These are phyloP conservation scores for Leishmania braziliensis DNA, from an alignment of 208 protist genomes.

Conservation along the genomic window DNA sequence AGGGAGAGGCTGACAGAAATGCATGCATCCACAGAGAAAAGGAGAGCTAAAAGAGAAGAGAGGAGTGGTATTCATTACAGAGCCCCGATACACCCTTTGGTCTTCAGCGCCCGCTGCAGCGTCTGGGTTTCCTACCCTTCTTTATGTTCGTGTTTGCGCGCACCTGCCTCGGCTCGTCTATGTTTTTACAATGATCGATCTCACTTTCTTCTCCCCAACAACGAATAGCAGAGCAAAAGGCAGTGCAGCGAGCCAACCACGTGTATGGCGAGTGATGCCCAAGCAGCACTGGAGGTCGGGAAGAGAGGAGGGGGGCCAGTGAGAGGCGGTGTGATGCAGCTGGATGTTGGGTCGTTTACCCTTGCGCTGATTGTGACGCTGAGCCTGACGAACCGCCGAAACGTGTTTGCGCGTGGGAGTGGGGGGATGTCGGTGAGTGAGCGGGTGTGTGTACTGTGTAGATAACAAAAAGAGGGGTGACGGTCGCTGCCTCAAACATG, in stretches of 20 bases:
- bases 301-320: not conserved
- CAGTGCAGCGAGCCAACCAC: not conserved
- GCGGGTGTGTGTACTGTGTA: not conserved
- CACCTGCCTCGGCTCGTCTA: not conserved
- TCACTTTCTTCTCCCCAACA: not conserved
- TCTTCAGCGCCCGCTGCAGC: not conserved
- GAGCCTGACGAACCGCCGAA: not conserved
- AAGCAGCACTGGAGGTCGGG: not conserved
- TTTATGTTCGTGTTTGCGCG: not conserved
- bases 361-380: not conserved
- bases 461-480: not conserved
- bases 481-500: not conserved
- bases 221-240: not conserved
- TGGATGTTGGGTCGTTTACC: not conserved
- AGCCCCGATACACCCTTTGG: not conserved
- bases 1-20: not conserved
- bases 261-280: not conserved
- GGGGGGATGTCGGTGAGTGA: not conserved
- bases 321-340: not conserved
- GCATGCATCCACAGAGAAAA: slow-evolving; percentile 2
- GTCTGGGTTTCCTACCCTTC: not conserved
- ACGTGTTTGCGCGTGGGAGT: not conserved
- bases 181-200: not conserved
- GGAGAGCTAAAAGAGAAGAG: not conserved
- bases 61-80: not conserved